These are phyloP conservation scores for Geotrichum carabidarum DNA, from an alignment of 1,139 yeast genomes.

Conservation along the genomic window DNA sequence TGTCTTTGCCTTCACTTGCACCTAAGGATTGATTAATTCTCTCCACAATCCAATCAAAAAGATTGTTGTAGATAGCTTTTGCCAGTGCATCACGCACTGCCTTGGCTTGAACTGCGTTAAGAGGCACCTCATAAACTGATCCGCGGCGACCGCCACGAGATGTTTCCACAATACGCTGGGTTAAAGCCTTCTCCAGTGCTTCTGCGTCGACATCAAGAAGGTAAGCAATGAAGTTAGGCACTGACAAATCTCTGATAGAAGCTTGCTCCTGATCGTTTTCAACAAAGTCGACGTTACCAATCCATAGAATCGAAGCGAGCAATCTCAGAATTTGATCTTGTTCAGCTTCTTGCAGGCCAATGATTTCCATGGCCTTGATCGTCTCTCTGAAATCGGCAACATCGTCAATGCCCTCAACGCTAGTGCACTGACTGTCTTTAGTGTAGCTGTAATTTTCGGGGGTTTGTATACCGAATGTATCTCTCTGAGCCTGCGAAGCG, in stretches of 20 bases:
- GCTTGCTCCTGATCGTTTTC: slow-evolving; percentile 85
- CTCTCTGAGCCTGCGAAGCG: slow-evolving; percentile 80
- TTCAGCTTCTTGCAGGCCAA: slow-evolving; percentile 75
- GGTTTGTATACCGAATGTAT: slow-evolving; percentile 78
- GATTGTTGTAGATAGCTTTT: slow-evolving; percentile 84
- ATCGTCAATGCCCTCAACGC: slow-evolving; percentile 86
- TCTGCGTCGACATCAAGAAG: slow-evolving; percentile 74
- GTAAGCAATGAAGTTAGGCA: slow-evolving; percentile 90
- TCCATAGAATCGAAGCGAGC: slow-evolving; percentile 84
- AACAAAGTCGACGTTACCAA: slow-evolving; percentile 81
- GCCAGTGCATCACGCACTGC: slow-evolving; percentile 95
- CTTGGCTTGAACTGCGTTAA: slow-evolving; percentile 85
- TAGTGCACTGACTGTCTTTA: slow-evolving; percentile 75
- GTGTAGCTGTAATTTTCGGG: slow-evolving; percentile 93
- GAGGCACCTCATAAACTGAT: slow-evolving; percentile 89
- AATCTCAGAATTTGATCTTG: slow-evolving; percentile 87
- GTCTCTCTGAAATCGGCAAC: slow-evolving; percentile 73
- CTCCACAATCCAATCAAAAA: slow-evolving; percentile 97
- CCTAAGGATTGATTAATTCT: slow-evolving; percentile 76
- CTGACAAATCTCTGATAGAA: slow-evolving; percentile 72
- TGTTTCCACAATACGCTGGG: slow-evolving; percentile 83
- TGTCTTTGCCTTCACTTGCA: slow-evolving; percentile 48
- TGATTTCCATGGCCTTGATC: slow-evolving; percentile 77
- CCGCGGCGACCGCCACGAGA: slow-evolving; percentile 76
- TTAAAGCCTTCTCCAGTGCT: slow-evolving; percentile 59